Evolutionary conservation across 1,284 basidiomycete genomes (phyloP), one percentile per base, ranked within the genome.

Genomic region (Taiwanofungus camphoratus): DNA sequence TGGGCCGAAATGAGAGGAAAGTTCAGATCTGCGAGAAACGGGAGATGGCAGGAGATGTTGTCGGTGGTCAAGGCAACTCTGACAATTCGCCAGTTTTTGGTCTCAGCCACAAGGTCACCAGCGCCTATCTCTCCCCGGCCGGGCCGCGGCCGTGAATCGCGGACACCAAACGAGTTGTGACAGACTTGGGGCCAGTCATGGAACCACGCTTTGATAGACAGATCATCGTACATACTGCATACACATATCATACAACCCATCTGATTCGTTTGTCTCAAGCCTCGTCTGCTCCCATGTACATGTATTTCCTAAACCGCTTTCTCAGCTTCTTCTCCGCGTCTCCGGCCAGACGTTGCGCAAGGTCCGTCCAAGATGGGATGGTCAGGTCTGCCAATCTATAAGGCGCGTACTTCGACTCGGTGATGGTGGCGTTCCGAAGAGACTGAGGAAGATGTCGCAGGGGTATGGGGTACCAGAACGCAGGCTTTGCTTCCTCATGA

Each of bases 351-450:
- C 70, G 64, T 51, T 79, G 74, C 46, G 77, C 91, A 37, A 94
- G 70, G 54, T 70, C 70, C 50, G 90, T 66, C 80, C 89, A 92
- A 47, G 81, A 81, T 46, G 71, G 67, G 31, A 95, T 79, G 45
- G 91, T 95, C 69, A 91, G 67, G 61, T 87, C 87, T 44, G 53
- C 59, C 75, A 90, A 67, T 52, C 59, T 66, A 65, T 85, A 94
- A 47, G 83, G 87, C 54, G 77, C 80, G 52, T 77, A 82, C 63
- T 70, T 75, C 53, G 73, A 74, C 65, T 64, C 67, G 52, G 51
- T 63, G 51, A 52, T 59, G 27, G 60, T 68, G 48, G 62, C 57
- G 33, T 70, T 65, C 44, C 68, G 68, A 56, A 85, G 60, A 48
- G 68, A 71, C 32, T 64, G 64, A 2, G 88, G 85, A 47, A 93